Base-by-base conservation (phyloP, 2,329 filamentous ascomycete species). In the Colletotrichum simmondsii region DNA sequence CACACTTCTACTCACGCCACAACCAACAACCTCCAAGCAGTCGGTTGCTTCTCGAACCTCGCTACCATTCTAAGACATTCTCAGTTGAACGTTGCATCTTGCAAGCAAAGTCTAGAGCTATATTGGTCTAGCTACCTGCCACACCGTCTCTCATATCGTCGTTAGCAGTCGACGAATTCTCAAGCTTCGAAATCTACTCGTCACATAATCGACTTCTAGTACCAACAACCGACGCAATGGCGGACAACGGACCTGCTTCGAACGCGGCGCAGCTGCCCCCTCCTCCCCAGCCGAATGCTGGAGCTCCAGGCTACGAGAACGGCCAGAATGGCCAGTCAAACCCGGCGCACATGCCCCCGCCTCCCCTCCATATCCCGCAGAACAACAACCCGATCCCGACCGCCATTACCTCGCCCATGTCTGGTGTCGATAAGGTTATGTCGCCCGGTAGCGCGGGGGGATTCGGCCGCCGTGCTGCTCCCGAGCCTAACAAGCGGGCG, bases 401-500 rank as follows among this genome's bases (percentile, higher is more conserved):
- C 35, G 94, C 95, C 75, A 95, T 98, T 80, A 95, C 93, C 75
- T 98, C 95, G 72, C 95, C 95, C 59, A 91, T 95, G 90, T 93
- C 92, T 60, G 92, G 89, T 64, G 87, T 87, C 61, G 91, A 91
- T 78, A 80, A 87, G 75, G 90, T 97, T 81, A 92, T 97, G 89
- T 98, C 97, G 67, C 95, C 97, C 12, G 93, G 92, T 79, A 95
- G 93, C 79, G 92, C 92, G 74, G 94, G 92, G 74, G 92, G 93
- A 75, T 97, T 94, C 80, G 91, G 94, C 66, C 93, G 97, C 79
- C 95, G 97, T 81, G 94, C 95, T 74, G 97, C 97, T 65, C 97
- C 97, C 68, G 97, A 99, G 87, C 97, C 97, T 75, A 99, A 99
- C 88, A 99, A 99, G 91, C 92, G 97, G 80, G 97, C 97, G 71